These are phyloP conservation scores for Dalbergia cultrata DNA, from an alignment of 306 rosid genomes.

Conservation along the genomic window DNA sequence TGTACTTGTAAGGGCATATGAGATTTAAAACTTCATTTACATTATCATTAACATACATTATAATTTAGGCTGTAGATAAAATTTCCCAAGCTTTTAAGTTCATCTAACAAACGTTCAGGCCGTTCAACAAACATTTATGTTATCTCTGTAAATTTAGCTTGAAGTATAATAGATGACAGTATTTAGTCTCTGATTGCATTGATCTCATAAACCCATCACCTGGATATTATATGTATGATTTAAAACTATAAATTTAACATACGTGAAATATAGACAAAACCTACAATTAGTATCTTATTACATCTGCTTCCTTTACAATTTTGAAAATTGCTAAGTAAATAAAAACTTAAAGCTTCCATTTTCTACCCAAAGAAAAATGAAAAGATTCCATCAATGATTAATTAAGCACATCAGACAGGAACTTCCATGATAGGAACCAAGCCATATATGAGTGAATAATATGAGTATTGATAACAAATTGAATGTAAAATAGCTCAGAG, in stretches of 20 bases:
- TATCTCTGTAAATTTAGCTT: conserved; percentile 10
- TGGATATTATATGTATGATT: not conserved
- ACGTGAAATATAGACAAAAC: conserved; percentile 26
- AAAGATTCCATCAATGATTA: conserved; percentile 10
- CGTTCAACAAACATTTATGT: not conserved
- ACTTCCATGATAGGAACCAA: no score
- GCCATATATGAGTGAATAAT: no score
- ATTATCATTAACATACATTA: not conserved
- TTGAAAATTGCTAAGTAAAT: not conserved
- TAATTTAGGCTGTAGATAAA: not conserved
- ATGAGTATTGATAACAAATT: no score
- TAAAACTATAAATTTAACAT: not conserved
- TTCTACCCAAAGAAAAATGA: not conserved
- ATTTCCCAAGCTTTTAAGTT: not conserved
- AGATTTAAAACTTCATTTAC: not conserved
- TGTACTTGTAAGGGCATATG: not conserved
- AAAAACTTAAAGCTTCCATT: not conserved
- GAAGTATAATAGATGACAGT: not conserved
- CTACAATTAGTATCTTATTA: not conserved
- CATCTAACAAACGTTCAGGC: not conserved
- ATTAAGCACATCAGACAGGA: conserved; percentile 41
- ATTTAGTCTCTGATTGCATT: not conserved
- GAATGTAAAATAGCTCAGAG: no score
- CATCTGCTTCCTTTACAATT: not conserved
- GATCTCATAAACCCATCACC: not conserved